phyloP scores from a whole-genome alignment of 768 basidiomycete genomes.

The Dioszegia crocea region DNA sequence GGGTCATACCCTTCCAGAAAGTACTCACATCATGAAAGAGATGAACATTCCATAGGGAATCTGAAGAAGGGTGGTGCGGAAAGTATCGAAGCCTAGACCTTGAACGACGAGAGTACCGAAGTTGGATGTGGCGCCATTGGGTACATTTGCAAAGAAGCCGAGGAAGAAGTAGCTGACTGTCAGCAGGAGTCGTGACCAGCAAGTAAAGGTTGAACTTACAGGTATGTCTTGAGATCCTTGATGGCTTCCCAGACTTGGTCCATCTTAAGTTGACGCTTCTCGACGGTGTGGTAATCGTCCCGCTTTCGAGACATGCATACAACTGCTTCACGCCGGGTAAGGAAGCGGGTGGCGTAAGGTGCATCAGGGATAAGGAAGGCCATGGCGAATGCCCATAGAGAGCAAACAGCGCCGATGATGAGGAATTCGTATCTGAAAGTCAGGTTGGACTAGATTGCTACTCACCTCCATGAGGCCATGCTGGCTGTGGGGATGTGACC shows the following conservation, averaged over 20 bases:
- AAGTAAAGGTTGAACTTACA: conserved; percentile 7
- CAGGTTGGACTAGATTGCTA: too few species aligned
- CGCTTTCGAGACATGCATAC: conserved; percentile 44
- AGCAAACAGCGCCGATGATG: conserved; percentile 35
- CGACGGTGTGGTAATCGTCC: conserved; percentile 45
- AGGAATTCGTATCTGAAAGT: conserved; percentile 42
- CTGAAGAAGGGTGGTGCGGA: conserved; percentile 31
- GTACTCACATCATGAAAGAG: conserved; percentile 23
- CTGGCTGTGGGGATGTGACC: conserved; percentile 34
- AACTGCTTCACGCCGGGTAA: conserved; percentile 41
- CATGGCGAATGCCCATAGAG: conserved; percentile 39
- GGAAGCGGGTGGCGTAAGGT: conserved; percentile 37
- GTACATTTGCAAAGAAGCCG: conserved; percentile 43
- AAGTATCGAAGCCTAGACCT: conserved; percentile 27
- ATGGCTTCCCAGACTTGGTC: conserved; percentile 33
- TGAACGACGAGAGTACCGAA: conserved; percentile 35
- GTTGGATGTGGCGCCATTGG: conserved; percentile 40
- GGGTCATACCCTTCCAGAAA: not conserved
- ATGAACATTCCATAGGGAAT: conserved; percentile 39
- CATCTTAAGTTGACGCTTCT: conserved; percentile 42
- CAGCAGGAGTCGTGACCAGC: too few species aligned
- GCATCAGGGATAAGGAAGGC: conserved; percentile 43
- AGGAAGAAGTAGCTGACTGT: conserved; percentile 39
- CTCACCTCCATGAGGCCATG: conserved; percentile 43
- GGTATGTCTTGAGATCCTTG: conserved; percentile 40